Conservation (phyloP, 179 eudicot species). For the Sideroxylon spinosum region DNA sequence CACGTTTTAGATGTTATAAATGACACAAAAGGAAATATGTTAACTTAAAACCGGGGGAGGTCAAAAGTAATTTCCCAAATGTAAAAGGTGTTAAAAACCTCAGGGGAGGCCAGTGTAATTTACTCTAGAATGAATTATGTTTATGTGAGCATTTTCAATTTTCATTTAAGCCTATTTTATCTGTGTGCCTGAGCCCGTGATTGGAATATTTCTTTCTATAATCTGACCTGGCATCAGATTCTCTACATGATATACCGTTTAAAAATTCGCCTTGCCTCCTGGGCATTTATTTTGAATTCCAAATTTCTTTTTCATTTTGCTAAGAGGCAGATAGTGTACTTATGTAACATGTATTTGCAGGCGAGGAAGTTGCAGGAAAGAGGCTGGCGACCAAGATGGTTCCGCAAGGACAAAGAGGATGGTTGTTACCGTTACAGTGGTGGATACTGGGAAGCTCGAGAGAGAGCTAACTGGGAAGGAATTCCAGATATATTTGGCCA, state of each 20-base stretch:
- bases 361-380: constrained; percentile 91
- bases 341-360: constrained; percentile 34
- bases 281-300: not conserved
- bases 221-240: not conserved
- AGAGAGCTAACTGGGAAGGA: constrained; percentile 61
- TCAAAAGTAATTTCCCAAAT: no score
- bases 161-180: not conserved
- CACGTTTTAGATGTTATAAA: no score
- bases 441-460: constrained; percentile 95
- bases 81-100: no score
- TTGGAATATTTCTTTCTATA: not conserved
- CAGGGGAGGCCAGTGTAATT: no score
- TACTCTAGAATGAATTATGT: not conserved
- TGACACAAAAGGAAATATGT: no score
- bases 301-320: not conserved
- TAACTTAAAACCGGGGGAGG: no score
- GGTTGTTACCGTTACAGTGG: constrained; percentile 77
- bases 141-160: not conserved
- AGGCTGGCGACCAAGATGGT: constrained; percentile 98
- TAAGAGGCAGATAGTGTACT: not conserved
- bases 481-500: constrained; percentile 77
- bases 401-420: constrained; percentile 69
- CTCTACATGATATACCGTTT: not conserved
- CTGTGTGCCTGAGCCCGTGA: not conserved
- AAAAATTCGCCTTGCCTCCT: not conserved